phyloP scores from a whole-genome alignment of 2,329 filamentous ascomycete species.

The Pseudonectria foliicola region DNA sequence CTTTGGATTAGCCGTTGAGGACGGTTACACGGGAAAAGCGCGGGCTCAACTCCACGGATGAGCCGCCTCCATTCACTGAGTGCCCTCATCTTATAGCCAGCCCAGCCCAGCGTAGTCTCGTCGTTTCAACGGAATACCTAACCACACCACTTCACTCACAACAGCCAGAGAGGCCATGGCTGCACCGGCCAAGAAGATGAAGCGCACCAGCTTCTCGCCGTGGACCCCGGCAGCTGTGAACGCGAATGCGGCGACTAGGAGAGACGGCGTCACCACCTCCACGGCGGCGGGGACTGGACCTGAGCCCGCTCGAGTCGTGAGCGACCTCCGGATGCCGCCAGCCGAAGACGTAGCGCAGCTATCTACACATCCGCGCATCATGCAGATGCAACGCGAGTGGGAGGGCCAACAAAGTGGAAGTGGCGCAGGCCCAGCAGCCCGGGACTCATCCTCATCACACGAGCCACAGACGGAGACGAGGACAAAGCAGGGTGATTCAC shows the following conservation, averaged over 20 bases:
- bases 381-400: slow-evolving; percentile 25
- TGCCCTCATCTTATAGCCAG: too few species aligned
- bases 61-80: too few species aligned
- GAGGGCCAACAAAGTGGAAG: slow-evolving; percentile 8
- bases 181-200: slow-evolving; percentile 7
- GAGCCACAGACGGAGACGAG: too few species aligned
- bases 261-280: neutral
- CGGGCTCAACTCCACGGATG: too few species aligned
- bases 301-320: slow-evolving; percentile 15
- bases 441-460: too few species aligned
- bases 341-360: slow-evolving; percentile 3
- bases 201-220: slow-evolving; percentile 11
- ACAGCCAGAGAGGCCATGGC: slow-evolving; percentile 7
- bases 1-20: too few species aligned
- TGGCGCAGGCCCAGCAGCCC: too few species aligned
- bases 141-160: neutral
- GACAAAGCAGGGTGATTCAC: neutral
- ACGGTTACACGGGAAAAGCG: too few species aligned
- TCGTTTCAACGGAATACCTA: neutral
- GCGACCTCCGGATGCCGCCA: slow-evolving; percentile 11
- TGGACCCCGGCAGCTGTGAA: slow-evolving; percentile 10
- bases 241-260: slow-evolving; percentile 1
- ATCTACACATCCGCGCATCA: slow-evolving; percentile 16
- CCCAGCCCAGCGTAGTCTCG: neutral
- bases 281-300: slow-evolving; percentile 1